A percentile compares a stretch with the other conserved stretches of the same genome.
These are phyloP conservation scores for Petunia hybrid DNA, from an alignment of 305 asterid species.

Conservation along the genomic window DNA sequence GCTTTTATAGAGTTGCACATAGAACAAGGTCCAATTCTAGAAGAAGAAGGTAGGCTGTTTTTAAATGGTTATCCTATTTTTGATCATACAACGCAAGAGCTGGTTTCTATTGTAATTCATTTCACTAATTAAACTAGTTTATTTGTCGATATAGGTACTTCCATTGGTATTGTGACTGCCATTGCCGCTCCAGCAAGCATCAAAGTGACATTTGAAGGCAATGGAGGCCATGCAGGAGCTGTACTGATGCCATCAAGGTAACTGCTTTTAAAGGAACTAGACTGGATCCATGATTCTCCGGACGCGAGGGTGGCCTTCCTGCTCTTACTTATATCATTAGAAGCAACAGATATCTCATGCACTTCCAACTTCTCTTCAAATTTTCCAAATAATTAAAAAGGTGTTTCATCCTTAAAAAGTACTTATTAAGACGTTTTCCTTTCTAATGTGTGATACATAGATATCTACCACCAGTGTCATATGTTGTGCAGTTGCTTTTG, in stretches of 20 bases:
- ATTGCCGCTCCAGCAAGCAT: constrained; percentile 99
- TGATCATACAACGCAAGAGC: constrained; percentile 6
- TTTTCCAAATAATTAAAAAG: background rate
- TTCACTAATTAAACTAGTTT: background rate
- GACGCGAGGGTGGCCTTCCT: background rate
- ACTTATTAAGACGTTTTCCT: background rate
- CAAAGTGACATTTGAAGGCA: constrained; percentile 90
- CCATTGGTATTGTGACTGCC: constrained; percentile 92
- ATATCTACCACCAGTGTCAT: background rate
- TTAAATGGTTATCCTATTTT: background rate
- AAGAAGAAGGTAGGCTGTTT: constrained; percentile 75
- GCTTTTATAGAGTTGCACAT: constrained; percentile 92
- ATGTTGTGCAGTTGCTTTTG: background rate
- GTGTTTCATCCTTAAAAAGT: background rate
- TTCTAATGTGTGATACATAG: background rate
- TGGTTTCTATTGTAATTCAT: background rate
- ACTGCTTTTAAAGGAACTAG: background rate
- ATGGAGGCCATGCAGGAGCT: constrained; percentile 99
- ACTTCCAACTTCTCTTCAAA: constrained; percentile 1
- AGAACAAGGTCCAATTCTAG: constrained; percentile 97
- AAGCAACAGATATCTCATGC: background rate
- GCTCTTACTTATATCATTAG: background rate
- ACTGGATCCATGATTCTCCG: background rate
- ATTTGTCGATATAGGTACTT: constrained; percentile 45
- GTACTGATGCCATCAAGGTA: constrained; percentile 88